Percentiles rank a stretch among this genome's conserved stretches.
phyloP scores from a whole-genome alignment of 2,329 filamentous ascomycete species.

The Phyllosticta capitalensis region DNA sequence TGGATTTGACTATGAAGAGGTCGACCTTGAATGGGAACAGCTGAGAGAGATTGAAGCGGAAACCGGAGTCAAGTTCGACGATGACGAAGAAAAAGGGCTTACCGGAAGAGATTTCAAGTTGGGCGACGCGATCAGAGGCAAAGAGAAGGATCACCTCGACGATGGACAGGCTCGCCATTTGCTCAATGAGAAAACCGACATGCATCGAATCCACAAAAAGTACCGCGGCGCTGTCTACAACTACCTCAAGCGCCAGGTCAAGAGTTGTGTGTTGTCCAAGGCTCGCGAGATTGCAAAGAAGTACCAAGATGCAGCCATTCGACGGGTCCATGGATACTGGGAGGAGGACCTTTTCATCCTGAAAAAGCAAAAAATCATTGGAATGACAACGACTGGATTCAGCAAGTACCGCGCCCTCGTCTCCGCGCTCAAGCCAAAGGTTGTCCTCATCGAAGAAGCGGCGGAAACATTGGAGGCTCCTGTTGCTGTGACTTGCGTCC shows the following conservation, averaged over 20 bases:
- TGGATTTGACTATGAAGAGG: constrained; percentile 48
- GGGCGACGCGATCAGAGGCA: constrained; percentile 32
- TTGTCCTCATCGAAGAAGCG: constrained; percentile 70
- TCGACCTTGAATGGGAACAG: constrained; percentile 52
- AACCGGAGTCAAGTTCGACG: constrained; percentile 42
- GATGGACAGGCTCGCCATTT: constrained; percentile 27
- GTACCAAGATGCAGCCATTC: constrained; percentile 42
- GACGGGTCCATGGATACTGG: constrained; percentile 49
- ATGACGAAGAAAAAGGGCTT: constrained; percentile 33
- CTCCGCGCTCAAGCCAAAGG: constrained; percentile 52
- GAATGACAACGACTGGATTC: constrained; percentile 69
- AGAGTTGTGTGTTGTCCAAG: constrained; percentile 36
- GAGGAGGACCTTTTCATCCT: constrained; percentile 52
- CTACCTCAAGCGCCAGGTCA: constrained; percentile 47
- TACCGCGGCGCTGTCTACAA: constrained; percentile 58
- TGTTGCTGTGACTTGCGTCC: constrained; percentile 50
- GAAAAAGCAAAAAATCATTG: constrained; percentile 50
- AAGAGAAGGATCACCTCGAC: constrained; percentile 16
- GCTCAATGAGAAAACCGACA: constrained; percentile 36
- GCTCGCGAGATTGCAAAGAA: constrained; percentile 43
- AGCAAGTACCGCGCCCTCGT: constrained; percentile 70
- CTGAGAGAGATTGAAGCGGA: constrained; percentile 53
- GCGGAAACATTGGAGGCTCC: constrained; percentile 65
- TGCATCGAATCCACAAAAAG: constrained; percentile 50
- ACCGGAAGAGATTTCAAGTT: constrained; percentile 22